Base-by-base conservation (phyloP, 2,329 filamentous ascomycete genomes). In the Ambrosiella cleistominuta region DNA sequence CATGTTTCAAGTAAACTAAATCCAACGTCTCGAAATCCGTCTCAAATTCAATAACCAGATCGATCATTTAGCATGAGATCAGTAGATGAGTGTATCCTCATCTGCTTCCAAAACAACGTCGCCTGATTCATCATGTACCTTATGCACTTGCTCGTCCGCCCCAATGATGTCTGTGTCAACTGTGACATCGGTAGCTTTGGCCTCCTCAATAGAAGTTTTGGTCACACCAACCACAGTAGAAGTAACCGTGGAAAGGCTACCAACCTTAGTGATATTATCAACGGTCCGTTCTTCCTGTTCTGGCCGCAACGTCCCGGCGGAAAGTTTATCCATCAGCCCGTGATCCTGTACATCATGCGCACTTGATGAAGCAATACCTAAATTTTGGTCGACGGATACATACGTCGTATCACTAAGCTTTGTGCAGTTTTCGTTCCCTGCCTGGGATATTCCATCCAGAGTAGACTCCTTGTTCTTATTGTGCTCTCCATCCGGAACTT, bases 31-130 rank as follows among this genome's bases (percentile, higher is more conserved):
- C n/a, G 13, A 17, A 47, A 47, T 8, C 7, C 19, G 40, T 3
- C 2, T 42, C 50, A 11, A 52, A 13, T 27, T 27, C 36, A 27
- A 17, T 17, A n/a, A 13, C n/a, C 44, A 47, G n/a, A 47, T 8
- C 44, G 5, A 13, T 17, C 11, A 13, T 47, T 17, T 11, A 17
- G n/a, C 44, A 13, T 15, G n/a, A 47, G n/a, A 39, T 78, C 73
- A 95, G 72, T 95, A 95, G 61, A 95, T 91, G 57, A 95, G 88
- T 64, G 85, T 89, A 66, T 95, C 89, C 72, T 96, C 89, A 61
- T 88, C 87, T 57, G 85, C 86, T 68, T 88, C 86, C 57, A 93
- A 82, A 63, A 94, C 76, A 59, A 91, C 83, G 65, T 90, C 86
- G 57, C 81, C 85, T 55, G 79, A 77, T 62, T 88, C 82, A 65